Evolutionary conservation across 2,329 filamentous ascomycete genomes (phyloP).

Genomic region (Aureobasidium sp.): DNA sequence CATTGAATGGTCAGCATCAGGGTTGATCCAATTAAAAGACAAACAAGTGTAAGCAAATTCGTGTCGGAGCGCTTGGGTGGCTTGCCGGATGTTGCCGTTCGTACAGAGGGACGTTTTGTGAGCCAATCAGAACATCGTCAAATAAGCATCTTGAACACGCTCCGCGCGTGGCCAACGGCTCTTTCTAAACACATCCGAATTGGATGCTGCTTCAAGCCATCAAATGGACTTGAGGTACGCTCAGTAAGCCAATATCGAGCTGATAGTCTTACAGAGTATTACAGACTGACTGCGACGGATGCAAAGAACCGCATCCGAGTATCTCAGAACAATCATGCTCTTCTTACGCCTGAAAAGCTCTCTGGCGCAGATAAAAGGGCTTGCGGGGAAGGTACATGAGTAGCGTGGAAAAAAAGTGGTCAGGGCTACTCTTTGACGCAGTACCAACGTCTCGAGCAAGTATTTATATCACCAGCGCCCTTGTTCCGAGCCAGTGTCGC

Average conservation of each 20-base stretch:
- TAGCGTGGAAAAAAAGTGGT: conserved; percentile 4
- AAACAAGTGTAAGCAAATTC: background rate
- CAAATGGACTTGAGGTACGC: background rate
- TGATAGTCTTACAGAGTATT: too few relatives aligned
- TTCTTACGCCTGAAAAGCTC: background rate
- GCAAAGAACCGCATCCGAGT: background rate
- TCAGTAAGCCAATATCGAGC: background rate
- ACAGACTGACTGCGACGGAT: background rate
- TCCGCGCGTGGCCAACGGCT: background rate
- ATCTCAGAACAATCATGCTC: background rate
- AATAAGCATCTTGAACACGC: background rate
- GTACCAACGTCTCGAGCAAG: background rate
- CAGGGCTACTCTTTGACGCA: background rate
- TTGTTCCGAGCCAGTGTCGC: background rate
- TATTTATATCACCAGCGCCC: background rate
- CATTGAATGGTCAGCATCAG: background rate
- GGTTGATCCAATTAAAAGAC: background rate
- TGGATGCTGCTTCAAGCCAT: background rate
- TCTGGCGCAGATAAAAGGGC: background rate
- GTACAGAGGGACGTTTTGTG: background rate
- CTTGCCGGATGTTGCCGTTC: background rate
- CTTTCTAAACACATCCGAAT: background rate
- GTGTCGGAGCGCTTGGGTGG: background rate
- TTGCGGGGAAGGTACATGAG: conserved; percentile 1
- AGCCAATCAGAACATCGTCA: background rate